These are phyloP conservation scores for Geranomyces variabilis DNA, from an alignment of 192 early-diverging fungal species.

Conservation along the genomic window DNA sequence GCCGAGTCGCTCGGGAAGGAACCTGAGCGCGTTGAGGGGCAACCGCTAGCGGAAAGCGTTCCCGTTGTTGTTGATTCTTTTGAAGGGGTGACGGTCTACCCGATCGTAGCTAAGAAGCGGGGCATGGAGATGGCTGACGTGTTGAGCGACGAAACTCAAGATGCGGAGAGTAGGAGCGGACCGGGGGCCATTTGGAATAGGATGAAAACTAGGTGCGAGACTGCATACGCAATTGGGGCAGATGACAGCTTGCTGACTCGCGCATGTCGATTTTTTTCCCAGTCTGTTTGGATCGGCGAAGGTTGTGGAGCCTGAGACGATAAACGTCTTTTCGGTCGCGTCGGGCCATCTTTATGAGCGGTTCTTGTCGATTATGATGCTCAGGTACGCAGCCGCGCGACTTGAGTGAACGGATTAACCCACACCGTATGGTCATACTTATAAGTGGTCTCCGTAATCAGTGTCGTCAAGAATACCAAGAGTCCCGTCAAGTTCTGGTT, in stretches of 20 bases:
- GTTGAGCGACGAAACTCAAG: slow-evolving; percentile 45
- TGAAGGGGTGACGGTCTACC: slow-evolving; percentile 81
- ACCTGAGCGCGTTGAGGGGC: background rate
- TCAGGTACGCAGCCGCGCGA: slow-evolving; percentile 46
- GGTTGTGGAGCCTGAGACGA: slow-evolving; percentile 43
- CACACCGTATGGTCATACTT: background rate
- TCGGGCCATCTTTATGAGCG: slow-evolving; percentile 98
- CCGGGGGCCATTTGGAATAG: slow-evolving; percentile 54
- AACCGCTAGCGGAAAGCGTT: slow-evolving; percentile 3
- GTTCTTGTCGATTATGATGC: slow-evolving; percentile 96
- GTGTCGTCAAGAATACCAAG: slow-evolving; percentile 85
- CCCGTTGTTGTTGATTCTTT: slow-evolving; percentile 74
- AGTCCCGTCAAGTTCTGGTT: slow-evolving; percentile 98
- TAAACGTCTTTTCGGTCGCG: slow-evolving; percentile 98
- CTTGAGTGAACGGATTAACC: too few species aligned
- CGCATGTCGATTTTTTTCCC: too few species aligned
- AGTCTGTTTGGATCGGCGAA: too few species aligned
- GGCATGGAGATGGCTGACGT: slow-evolving; percentile 83
- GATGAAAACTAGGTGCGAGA: slow-evolving; percentile 45
- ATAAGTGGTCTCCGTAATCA: slow-evolving; percentile 14
- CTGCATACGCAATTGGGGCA: too few species aligned
- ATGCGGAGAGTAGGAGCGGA: slow-evolving; percentile 24
- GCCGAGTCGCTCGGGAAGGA: slow-evolving; percentile 23
- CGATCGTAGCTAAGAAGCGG: slow-evolving; percentile 74
- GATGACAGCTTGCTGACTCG: too few species aligned